Base-by-base conservation (phyloP, 2,329 filamentous ascomycete species). In the Fusarium torreyae region DNA sequence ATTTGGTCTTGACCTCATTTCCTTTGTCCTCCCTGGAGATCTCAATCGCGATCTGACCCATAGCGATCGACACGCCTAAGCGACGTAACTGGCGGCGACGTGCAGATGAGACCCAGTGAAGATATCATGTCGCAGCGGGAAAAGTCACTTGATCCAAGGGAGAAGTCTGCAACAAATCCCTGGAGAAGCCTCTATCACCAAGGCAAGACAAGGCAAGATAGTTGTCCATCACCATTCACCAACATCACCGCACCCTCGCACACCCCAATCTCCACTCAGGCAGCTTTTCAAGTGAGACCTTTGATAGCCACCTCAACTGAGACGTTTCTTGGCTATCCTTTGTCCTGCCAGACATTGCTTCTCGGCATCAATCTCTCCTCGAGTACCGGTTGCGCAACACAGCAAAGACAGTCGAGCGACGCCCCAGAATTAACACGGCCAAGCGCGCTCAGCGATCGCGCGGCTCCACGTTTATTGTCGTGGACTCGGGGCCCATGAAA, bases 61-160 rank as follows among this genome's bases (percentile, higher is more conserved):
- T 22, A 42, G 40, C 54, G 55, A 70, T 70, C 68, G 55, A 34
- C 64, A 62, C 22, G 45, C 34, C 58, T 34, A 63, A 55, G 38
- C 38, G 40, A 53, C 36, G 24, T 22, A 38, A 59, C 48, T 52
- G 53, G 52, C 42, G 53, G 52, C 42, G 46, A 67, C 52, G 31
- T 68, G 53, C 63, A 59, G 45, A 66, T 63, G 66, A 68, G 66
- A 69, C 66, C 46, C 34, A 50, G 44, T 68, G 63, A 70, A 70
- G 61, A 68, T 64, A 49, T 58, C 51, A 26, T 43, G 67, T 53
- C 43, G 33, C 26, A 36, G 34, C 18, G 46, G 24, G 45, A 10
- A 59, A 60, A 51, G 45, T 53, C 44, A 46, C 31, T 40, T 54
- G 20, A 20, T 26, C 24, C 42, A 55, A 50, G 66, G 60, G 61